Evolutionary conservation across 2,329 filamentous ascomycete genomes (phyloP).

Genomic region (Penicillium oxalicum): DNA sequence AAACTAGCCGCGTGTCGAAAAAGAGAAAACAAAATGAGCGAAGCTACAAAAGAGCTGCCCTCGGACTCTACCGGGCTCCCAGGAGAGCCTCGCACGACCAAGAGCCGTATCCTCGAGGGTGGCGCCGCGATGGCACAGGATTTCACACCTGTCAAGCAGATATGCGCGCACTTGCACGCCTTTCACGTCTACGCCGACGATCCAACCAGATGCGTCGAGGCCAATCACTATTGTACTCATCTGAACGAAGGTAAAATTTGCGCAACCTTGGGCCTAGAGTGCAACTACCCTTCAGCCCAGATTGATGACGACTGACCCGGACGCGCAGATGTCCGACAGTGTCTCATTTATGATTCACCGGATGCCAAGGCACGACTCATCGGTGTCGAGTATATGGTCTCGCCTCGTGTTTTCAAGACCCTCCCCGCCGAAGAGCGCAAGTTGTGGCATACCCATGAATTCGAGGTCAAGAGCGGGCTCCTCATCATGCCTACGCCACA

Average conservation of each 20-base stretch:
- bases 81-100: slow-evolving; percentile 29
- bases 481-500: slow-evolving; percentile 37
- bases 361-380: slow-evolving; percentile 65
- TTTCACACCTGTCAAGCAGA: slow-evolving; percentile 64
- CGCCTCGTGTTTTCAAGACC: slow-evolving; percentile 59
- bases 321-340: slow-evolving; percentile 65
- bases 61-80: slow-evolving; percentile 14
- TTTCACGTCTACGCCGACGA: slow-evolving; percentile 78
- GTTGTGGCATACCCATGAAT: slow-evolving; percentile 70
- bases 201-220: slow-evolving; percentile 61
- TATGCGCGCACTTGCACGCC: slow-evolving; percentile 82
- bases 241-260: slow-evolving; percentile 51
- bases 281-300: no score
- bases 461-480: slow-evolving; percentile 42
- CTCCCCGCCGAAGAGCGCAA: slow-evolving; percentile 62
- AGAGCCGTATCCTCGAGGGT: slow-evolving; percentile 35
- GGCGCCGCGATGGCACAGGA: slow-evolving; percentile 35
- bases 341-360: slow-evolving; percentile 73
- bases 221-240: slow-evolving; percentile 82
- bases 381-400: slow-evolving; percentile 85
- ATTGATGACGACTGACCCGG: no score
- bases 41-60: background rate
- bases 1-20: background rate
- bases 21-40: slow-evolving; percentile 10
- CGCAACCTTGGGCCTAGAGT: no score